Conservation (phyloP, 495 filamentous ascomycete genomes). For the Evansstolkia leycettana region DNA sequence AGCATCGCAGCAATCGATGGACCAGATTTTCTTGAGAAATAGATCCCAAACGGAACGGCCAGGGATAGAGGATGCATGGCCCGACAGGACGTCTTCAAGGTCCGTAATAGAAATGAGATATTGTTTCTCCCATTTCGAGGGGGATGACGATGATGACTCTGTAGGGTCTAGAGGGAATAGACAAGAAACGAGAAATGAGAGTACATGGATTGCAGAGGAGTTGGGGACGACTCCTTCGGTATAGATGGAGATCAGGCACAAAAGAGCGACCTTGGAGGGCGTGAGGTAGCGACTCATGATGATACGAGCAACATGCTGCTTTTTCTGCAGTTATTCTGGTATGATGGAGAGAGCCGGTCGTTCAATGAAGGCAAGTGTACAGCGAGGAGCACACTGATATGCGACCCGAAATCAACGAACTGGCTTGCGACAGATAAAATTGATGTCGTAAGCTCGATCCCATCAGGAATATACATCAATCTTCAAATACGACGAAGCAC, state of each 20-base stretch:
- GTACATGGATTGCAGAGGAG: slow-evolving; percentile 61
- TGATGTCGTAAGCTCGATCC: too few species aligned
- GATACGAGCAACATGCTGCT: not conserved
- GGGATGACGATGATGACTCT: slow-evolving; percentile 23
- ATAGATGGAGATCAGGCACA: slow-evolving; percentile 73
- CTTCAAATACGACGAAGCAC: too few species aligned
- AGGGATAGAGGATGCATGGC: slow-evolving; percentile 53
- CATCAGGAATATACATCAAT: too few species aligned
- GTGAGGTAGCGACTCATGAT: slow-evolving; percentile 73
- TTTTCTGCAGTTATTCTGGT: too few species aligned
- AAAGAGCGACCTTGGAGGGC: slow-evolving; percentile 70
- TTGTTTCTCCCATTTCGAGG: slow-evolving; percentile 22
- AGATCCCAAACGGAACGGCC: slow-evolving; percentile 77
- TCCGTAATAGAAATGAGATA: slow-evolving; percentile 51
- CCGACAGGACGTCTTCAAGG: slow-evolving; percentile 50
- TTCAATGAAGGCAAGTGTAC: too few species aligned
- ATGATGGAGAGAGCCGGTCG: too few species aligned
- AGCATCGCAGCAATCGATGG: slow-evolving; percentile 65
- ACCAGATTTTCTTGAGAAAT: slow-evolving; percentile 75
- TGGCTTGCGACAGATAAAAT: too few species aligned
- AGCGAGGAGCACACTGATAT: too few species aligned
- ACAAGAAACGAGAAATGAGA: slow-evolving; percentile 73
- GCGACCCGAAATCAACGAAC: too few species aligned
- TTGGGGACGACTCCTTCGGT: slow-evolving; percentile 62
- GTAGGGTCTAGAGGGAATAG: slow-evolving; percentile 40